These are phyloP conservation scores for Cladosporium cucumerinum DNA, from an alignment of 2,329 filamentous ascomycete species.

Conservation along the genomic window DNA sequence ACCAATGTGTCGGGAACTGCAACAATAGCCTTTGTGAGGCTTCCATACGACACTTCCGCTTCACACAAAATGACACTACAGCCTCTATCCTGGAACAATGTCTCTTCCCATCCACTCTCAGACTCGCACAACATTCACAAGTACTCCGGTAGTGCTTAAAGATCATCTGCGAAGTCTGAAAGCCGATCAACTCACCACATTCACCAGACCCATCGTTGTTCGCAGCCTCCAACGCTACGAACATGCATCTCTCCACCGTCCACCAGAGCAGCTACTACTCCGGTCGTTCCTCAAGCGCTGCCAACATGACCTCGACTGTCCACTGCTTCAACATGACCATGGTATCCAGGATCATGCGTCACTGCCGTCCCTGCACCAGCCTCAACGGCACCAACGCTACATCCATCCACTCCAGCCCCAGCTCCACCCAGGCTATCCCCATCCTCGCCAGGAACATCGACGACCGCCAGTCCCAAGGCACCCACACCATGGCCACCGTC, in stretches of 20 bases:
- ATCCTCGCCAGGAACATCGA: not conserved
- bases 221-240: not conserved
- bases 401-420: not conserved
- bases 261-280: constrained; percentile 6
- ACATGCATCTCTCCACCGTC: not conserved
- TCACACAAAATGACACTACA: not conserved
- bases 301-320: not conserved
- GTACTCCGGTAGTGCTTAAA: constrained; percentile 6
- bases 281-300: not conserved
- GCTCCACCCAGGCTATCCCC: not conserved
- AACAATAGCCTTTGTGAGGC: not conserved
- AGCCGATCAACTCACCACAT: not conserved
- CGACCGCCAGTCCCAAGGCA: not conserved
- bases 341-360: not conserved
- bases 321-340: constrained; percentile 11
- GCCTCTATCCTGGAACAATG: not conserved
- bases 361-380: not conserved
- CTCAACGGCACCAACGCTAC: not conserved
- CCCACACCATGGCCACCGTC: not conserved
- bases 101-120: not conserved
- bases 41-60: not conserved
- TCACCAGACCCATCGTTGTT: not conserved
- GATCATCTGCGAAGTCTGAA: not conserved
- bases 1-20: not conserved
- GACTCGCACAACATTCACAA: not conserved